Percentiles rank a stretch among this genome's conserved stretches.
These are phyloP conservation scores for Diatrype stigma DNA, from an alignment of 2,329 filamentous ascomycete species.

Conservation along the genomic window DNA sequence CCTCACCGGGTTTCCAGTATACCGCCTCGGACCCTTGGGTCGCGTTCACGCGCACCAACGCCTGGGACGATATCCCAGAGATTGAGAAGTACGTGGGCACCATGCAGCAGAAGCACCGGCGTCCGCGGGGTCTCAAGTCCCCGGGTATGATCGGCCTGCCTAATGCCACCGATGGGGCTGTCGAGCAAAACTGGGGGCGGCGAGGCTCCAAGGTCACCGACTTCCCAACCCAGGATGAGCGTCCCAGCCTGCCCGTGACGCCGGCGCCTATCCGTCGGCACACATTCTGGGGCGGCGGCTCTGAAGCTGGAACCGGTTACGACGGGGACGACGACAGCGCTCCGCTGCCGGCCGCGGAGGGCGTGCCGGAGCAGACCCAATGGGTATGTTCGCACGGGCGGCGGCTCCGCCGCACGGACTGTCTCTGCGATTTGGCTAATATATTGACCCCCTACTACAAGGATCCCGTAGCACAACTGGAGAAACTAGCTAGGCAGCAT, in stretches of 20 bases:
- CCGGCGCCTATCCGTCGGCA: constrained; percentile 72
- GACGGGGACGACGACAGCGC: constrained; percentile 47
- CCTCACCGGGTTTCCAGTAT: constrained; percentile 43
- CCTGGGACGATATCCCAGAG: constrained; percentile 87
- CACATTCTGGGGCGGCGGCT: constrained; percentile 59
- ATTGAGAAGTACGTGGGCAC: constrained; percentile 84
- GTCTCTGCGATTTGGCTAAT: constrained; percentile 55
- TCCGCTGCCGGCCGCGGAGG: constrained; percentile 69
- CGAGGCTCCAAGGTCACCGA: constrained; percentile 70
- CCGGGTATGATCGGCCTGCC: constrained; percentile 21
- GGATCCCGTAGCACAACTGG: constrained; percentile 67
- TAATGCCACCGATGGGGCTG: constrained; percentile 29
- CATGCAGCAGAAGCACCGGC: constrained; percentile 62
- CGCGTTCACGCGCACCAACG: constrained; percentile 72
- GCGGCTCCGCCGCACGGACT: constrained; percentile 46
- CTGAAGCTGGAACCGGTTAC: constrained; percentile 25
- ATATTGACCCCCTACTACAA: constrained; percentile 44
- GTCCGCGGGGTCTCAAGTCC: constrained; percentile 29
- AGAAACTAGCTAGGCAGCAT: constrained; percentile 65
- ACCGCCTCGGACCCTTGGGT: constrained; percentile 62
- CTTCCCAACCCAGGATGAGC: constrained; percentile 77
- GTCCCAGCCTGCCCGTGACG: constrained; percentile 85
- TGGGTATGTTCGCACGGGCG: constrained; percentile 79
- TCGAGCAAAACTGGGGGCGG: constrained; percentile 21
- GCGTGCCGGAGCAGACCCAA: constrained; percentile 81